These are phyloP conservation scores for Rhodocollybia butyracea DNA, from an alignment of 768 basidiomycete species.

Conservation along the genomic window DNA sequence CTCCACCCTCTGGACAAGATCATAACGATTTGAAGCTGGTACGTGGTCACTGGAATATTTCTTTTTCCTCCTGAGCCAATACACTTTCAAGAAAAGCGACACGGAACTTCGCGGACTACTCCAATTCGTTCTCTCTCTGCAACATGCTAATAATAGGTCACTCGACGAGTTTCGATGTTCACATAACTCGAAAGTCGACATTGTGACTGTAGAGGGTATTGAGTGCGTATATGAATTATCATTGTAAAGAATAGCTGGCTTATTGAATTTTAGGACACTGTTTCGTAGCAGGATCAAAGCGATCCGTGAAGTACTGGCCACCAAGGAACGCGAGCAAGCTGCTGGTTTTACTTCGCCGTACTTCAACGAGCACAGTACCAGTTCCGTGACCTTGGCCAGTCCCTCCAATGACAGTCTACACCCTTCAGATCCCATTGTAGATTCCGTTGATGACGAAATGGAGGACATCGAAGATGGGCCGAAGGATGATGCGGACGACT, in stretches of 20 bases:
- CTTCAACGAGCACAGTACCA: not conserved
- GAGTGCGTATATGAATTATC: conserved; percentile 26
- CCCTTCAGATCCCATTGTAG: conserved; percentile 1
- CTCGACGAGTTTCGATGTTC: conserved; percentile 6
- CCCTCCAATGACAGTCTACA: not conserved
- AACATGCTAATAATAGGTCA: not conserved
- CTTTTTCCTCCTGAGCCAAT: conserved; percentile 26
- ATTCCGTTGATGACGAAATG: not conserved
- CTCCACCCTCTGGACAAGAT: not conserved
- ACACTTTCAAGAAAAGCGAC: conserved; percentile 26
- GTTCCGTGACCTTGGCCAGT: not conserved
- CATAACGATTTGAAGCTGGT: conserved; percentile 28
- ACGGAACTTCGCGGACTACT: conserved; percentile 25
- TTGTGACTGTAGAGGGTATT: conserved; percentile 36
- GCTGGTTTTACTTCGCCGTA: not conserved
- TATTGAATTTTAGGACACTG: conserved; percentile 25
- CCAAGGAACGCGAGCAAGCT: conserved; percentile 6
- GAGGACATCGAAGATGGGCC: conserved; percentile 10
- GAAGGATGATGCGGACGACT: conserved; percentile 46
- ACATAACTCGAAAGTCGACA: conserved; percentile 30
- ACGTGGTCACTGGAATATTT: conserved; percentile 17
- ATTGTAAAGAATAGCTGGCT: not conserved
- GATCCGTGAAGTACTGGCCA: conserved; percentile 32
- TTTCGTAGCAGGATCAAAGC: conserved; percentile 34
- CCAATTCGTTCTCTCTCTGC: conserved; percentile 17